A percentile compares a stretch with the other conserved stretches of the same genome.
Conservation (phyloP, 2,329 filamentous ascomycete genomes). For the Pseudogymnoascus sp. region DNA sequence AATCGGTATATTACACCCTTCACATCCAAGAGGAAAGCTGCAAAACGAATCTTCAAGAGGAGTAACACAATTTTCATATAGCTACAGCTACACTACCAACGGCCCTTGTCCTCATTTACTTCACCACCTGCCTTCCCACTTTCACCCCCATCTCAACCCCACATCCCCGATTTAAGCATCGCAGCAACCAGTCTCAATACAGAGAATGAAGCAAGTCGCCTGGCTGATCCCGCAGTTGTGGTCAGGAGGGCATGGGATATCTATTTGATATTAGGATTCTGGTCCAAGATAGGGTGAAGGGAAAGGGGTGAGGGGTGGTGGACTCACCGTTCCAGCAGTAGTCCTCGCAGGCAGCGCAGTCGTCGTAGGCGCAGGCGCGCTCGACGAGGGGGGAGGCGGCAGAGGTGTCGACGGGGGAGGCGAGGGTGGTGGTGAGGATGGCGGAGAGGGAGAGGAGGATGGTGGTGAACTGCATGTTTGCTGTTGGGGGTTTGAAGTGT, state of each 20-base stretch:
- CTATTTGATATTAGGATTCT: neutral
- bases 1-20: neutral
- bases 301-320: no score
- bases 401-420: neutral
- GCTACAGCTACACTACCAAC: neutral
- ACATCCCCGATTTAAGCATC: neutral
- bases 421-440: neutral
- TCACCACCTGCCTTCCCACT: neutral
- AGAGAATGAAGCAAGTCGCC: neutral
- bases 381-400: neutral
- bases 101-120: neutral
- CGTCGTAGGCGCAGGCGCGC: neutral
- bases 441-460: neutral
- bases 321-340: neutral
- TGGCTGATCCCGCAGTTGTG: neutral
- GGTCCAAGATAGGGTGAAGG: no score
- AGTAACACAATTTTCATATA: neutral
- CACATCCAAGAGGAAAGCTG: neutral
- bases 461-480: neutral
- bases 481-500: neutral
- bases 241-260: neutral
- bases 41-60: neutral
- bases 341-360: neutral
- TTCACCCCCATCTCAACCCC: neutral
- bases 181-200: neutral